A percentile compares a stretch with the other conserved stretches of the same genome.
Conservation (phyloP, 2,329 filamentous ascomycete genomes). For the Allantophomopsis lycopodina region DNA sequence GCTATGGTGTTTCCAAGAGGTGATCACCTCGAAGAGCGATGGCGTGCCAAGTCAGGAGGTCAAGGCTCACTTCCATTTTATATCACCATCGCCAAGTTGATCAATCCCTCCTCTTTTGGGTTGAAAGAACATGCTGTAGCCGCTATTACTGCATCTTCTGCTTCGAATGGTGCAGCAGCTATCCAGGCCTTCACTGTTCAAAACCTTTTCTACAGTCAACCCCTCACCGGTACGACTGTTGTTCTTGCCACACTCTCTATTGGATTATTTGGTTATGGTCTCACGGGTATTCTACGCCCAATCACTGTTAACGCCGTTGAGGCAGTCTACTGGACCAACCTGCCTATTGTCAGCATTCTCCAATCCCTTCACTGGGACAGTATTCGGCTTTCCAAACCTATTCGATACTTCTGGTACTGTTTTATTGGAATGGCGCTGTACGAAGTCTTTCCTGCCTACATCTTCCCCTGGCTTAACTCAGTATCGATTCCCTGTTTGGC, state of each 20-base stretch:
- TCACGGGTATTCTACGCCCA: constrained; percentile 30
- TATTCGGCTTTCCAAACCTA: constrained; percentile 18
- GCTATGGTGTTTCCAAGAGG: not conserved
- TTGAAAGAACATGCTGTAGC: constrained; percentile 39
- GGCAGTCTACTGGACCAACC: constrained; percentile 29
- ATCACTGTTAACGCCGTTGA: constrained; percentile 31
- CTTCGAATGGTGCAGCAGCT: constrained; percentile 29
- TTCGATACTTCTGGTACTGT: constrained; percentile 23
- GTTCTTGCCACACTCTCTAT: constrained; percentile 32
- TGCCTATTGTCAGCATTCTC: constrained; percentile 23
- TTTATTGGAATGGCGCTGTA: constrained; percentile 28
- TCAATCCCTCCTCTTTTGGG: not conserved
- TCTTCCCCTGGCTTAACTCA: constrained; percentile 28
- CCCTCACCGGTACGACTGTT: constrained; percentile 22
- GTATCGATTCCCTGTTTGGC: constrained; percentile 31
- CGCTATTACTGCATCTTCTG: constrained; percentile 37
- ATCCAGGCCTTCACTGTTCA: constrained; percentile 30
- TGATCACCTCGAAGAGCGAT: not conserved
- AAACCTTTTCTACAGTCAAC: constrained; percentile 28
- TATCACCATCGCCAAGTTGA: not conserved
- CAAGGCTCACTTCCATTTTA: too few relatives aligned
- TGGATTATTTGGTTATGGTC: constrained; percentile 32
- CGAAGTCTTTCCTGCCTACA: constrained; percentile 32
- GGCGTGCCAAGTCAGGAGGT: not conserved
- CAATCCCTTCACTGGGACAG: constrained; percentile 23